Conservation (phyloP, 306 rosid species). For the Trifolium fragiferum region DNA sequence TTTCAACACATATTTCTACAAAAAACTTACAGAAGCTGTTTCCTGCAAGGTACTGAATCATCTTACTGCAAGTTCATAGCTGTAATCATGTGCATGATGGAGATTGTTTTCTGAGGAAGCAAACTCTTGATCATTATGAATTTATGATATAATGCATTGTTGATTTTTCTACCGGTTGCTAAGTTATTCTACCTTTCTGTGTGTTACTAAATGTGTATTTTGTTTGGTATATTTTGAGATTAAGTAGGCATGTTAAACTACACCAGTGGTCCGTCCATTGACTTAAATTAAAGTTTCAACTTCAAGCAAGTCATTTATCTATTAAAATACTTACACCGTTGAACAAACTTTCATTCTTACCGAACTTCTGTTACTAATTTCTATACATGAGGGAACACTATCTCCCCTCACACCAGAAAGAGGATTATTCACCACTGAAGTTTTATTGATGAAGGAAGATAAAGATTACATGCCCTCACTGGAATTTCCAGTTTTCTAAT, state of each 20-base stretch:
- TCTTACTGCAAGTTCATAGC: conserved; percentile 20
- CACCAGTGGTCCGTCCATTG: background rate
- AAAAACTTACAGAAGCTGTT: conserved; percentile 86
- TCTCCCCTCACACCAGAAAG: background rate
- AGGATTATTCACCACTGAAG: background rate
- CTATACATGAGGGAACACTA: background rate
- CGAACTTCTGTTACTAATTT: background rate
- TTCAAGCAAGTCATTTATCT: background rate
- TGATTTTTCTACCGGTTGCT: conserved; percentile 12
- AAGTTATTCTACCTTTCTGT: background rate
- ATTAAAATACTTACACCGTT: background rate
- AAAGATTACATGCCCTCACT: background rate
- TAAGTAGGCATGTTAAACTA: background rate
- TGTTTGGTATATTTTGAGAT: conserved; percentile 27
- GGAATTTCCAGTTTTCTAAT: background rate
- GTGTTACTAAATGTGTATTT: conserved; percentile 1
- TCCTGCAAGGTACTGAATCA: conserved; percentile 66
- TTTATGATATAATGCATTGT: conserved; percentile 23
- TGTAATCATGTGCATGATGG: conserved; percentile 29
- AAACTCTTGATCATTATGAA: conserved; percentile 11
- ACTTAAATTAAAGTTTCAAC: background rate
- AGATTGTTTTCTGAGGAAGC: conserved; percentile 13
- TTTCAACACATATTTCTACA: conserved; percentile 88
- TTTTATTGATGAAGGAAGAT: conserved; percentile 1
- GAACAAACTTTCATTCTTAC: background rate